Base-by-base conservation (phyloP, 2,329 filamentous ascomycete species). In the Macrophomina phaseolina region DNA sequence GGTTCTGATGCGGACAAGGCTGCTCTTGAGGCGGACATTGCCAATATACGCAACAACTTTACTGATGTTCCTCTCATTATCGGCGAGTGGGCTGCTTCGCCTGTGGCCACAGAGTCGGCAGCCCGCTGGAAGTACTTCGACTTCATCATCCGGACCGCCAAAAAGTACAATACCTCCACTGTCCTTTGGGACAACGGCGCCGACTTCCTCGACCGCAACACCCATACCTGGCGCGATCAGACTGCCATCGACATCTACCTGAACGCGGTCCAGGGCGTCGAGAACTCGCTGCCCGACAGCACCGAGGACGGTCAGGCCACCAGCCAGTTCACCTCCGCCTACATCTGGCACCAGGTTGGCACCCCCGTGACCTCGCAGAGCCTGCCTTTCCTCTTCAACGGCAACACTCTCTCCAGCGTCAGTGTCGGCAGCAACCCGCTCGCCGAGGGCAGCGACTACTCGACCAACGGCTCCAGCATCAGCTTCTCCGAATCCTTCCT, bases 181-280 rank as follows among this genome's bases (percentile, higher is more conserved):
- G 77, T 88, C 1, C 73, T 89, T 5, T 89, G 86, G 87, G 87
- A 89, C 71, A 89, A 88, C 67, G 86, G 86, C 0, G 72, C 79
- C 2, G 86, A 88, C 69, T 83, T 86, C 48, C 78, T 87, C 11
- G 79, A 88, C 70, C 83, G 86, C 45, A 75, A 75, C 2, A 77
- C 81, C 0, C 79, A 81, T 53, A 70, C 71, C 2, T 89, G 85
- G 85, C 78, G 82, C 18, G 87, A 89, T 68, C 75, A 78, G 0
- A 80, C 82, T 0, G 80, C 81, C 0, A 72, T 85, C 4, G 76
- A 81, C 5, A 83, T 89, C 67, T 76, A 86, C 55, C 72, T 79
- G 16, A 81, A 81, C 48, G 82, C 82, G 0, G 77, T 75, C 2
- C 76, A 78, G 9, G 82, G 82, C 1, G 75, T 78, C 1, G 69